Percentiles rank a stretch among this genome's conserved stretches.
These are phyloP conservation scores for Effrenium voratum DNA, from an alignment of 73 alveolate genomes.

Conservation along the genomic window DNA sequence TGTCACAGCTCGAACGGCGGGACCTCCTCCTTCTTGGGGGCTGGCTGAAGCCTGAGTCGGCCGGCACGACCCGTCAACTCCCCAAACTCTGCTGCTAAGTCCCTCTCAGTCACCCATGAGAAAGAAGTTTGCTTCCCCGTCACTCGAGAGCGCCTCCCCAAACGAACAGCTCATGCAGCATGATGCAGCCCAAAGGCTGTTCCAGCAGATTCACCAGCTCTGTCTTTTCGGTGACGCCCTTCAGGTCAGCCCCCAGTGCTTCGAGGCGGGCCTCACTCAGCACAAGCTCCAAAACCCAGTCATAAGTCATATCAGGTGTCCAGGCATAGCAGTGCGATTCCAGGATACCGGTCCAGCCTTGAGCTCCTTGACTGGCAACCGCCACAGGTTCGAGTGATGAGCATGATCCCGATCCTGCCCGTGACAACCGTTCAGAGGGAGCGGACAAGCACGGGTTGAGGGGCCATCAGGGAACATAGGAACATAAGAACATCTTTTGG, in stretches of 20 bases:
- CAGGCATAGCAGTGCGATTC: too few species aligned
- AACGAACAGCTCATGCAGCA: neutral
- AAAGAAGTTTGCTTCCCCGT: neutral
- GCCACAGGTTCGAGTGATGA: slow-evolving; percentile 65
- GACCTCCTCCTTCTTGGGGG: slow-evolving; percentile 51
- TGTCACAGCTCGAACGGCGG: slow-evolving; percentile 92
- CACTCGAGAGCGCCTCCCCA: neutral
- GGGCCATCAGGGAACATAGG: too few species aligned
- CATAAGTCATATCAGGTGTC: too few species aligned
- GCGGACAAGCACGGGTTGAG: too few species aligned
- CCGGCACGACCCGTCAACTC: neutral
- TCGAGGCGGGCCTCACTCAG: neutral
- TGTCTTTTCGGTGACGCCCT: slow-evolving; percentile 70
- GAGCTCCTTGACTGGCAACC: slow-evolving; percentile 65
- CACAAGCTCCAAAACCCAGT: too few species aligned
- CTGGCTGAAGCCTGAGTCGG: slow-evolving; percentile 37
- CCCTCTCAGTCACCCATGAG: neutral
- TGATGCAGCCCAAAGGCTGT: slow-evolving; percentile 21
- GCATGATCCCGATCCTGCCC: slow-evolving; percentile 82
- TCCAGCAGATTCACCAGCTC: slow-evolving; percentile 69
- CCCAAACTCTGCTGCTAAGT: neutral
- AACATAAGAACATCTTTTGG: too few species aligned
- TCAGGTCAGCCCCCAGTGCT: slow-evolving; percentile 20
- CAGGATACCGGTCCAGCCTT: too few species aligned
- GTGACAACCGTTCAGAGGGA: too few species aligned